Conservation (phyloP, 805 yeast species). For the Barnettozyma vustinii region DNA sequence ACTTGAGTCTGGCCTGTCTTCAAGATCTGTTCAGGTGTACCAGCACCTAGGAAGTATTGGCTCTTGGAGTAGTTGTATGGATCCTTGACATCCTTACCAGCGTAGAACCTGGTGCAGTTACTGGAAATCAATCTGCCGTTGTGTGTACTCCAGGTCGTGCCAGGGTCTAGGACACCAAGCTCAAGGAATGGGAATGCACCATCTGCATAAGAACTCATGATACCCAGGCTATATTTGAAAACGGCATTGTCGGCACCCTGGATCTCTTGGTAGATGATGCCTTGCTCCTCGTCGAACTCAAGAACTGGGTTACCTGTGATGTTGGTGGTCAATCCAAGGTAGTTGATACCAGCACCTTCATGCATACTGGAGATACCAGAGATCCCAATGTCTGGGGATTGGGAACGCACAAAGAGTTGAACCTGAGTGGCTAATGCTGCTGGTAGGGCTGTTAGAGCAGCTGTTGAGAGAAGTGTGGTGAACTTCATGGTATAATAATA, state of each 20-base stretch:
- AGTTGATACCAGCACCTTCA: constrained; percentile 21
- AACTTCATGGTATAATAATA: background rate
- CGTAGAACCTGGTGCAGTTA: constrained; percentile 31
- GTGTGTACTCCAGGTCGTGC: constrained; percentile 10
- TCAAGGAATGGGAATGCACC: constrained; percentile 15
- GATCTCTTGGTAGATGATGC: constrained; percentile 7
- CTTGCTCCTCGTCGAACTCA: constrained; percentile 5
- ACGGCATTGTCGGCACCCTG: background rate
- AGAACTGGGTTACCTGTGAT: constrained; percentile 7
- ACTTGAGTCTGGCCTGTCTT: background rate
- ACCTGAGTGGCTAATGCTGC: background rate
- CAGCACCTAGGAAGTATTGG: constrained; percentile 24
- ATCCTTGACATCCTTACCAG: constrained; percentile 38
- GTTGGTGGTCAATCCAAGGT: constrained; percentile 10
- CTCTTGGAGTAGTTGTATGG: constrained; percentile 35
- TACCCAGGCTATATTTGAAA: constrained; percentile 4
- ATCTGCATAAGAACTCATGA: background rate
- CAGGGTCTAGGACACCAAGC: constrained; percentile 7
- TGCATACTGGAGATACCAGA: constrained; percentile 10
- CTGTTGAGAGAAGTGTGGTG: constrained; percentile 1
- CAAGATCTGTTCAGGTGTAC: background rate
- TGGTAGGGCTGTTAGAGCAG: background rate
- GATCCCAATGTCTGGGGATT: background rate
- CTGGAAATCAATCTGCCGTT: constrained; percentile 20
- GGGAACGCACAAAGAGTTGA: background rate